Percentiles rank a stretch among this genome's conserved stretches.
Conservation (phyloP, 2,329 filamentous ascomycete genomes). For the Leptographium lundbergii region DNA sequence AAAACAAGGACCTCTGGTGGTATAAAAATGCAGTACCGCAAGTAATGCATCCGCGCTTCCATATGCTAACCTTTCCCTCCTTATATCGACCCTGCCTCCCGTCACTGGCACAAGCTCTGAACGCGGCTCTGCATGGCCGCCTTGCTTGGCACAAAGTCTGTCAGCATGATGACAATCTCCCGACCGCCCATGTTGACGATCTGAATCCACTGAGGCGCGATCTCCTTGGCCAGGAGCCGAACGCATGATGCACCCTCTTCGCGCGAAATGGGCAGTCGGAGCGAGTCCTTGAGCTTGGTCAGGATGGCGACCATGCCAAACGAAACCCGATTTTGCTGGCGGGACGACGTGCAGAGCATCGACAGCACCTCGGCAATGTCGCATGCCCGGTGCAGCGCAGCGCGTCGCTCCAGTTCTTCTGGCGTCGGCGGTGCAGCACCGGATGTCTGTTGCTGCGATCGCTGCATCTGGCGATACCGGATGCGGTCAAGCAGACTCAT, state of each 20-base stretch:
- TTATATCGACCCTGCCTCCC: background rate
- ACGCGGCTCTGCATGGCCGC: constrained; percentile 21
- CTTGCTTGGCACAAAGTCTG: constrained; percentile 22
- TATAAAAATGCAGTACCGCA: background rate
- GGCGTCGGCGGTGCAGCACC: constrained; percentile 28
- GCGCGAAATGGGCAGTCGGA: constrained; percentile 39
- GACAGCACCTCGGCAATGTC: constrained; percentile 56
- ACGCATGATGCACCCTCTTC: constrained; percentile 40
- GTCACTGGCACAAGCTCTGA: constrained; percentile 5
- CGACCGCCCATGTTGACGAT: constrained; percentile 37
- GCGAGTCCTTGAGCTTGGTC: constrained; percentile 55
- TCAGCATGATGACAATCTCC: constrained; percentile 46
- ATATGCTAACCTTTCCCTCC: background rate
- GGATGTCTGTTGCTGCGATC: constrained; percentile 25
- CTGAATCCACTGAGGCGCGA: constrained; percentile 44
- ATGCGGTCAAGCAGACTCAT: constrained; percentile 66
- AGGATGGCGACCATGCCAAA: constrained; percentile 53
- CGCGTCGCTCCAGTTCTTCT: constrained; percentile 44
- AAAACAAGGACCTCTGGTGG: background rate
- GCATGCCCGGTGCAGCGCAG: constrained; percentile 53
- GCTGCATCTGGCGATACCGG: constrained; percentile 52
- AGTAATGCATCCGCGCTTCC: background rate
- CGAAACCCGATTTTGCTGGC: constrained; percentile 43
- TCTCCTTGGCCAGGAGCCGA: constrained; percentile 37
- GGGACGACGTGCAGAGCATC: constrained; percentile 44